Percentiles rank a stretch among this genome's conserved stretches.
Evolutionary conservation across 768 basidiomycete species (phyloP).

Genomic region (Russula compacta): DNA sequence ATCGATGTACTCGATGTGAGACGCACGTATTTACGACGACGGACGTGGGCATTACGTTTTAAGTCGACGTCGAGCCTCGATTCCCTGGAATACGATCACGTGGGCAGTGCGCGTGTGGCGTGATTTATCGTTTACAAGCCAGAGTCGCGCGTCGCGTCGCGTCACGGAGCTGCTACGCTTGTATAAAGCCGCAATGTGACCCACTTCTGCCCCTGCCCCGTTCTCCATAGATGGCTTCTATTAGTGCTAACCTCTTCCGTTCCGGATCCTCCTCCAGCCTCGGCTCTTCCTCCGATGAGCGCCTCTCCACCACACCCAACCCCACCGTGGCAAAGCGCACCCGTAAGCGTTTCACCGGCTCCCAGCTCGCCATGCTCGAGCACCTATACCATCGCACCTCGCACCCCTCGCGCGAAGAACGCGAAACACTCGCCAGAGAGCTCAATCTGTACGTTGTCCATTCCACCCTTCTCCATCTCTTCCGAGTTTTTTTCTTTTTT

Average conservation of each 20-base stretch:
- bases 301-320: background rate
- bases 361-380: constrained; percentile 19
- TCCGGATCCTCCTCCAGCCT: constrained; percentile 16
- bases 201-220: background rate
- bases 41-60: background rate
- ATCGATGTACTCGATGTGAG: no score
- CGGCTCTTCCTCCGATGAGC: constrained; percentile 15
- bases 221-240: constrained; percentile 4
- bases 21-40: no score
- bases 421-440: constrained; percentile 17
- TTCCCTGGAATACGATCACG: background rate
- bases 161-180: background rate
- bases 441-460: constrained; percentile 10
- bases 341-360: constrained; percentile 20
- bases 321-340: constrained; percentile 7
- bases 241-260: constrained; percentile 3
- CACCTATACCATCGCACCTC: constrained; percentile 16
- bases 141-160: constrained; percentile 6
- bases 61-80: background rate
- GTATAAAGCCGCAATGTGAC: constrained; percentile 10
- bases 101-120: background rate
- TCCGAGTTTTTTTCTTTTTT: background rate
- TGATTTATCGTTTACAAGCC: constrained; percentile 2
- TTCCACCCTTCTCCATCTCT: background rate
- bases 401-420: constrained; percentile 20